phyloP scores from a whole-genome alignment of 768 basidiomycete genomes.

The Strobilomyces echinocephalus region DNA sequence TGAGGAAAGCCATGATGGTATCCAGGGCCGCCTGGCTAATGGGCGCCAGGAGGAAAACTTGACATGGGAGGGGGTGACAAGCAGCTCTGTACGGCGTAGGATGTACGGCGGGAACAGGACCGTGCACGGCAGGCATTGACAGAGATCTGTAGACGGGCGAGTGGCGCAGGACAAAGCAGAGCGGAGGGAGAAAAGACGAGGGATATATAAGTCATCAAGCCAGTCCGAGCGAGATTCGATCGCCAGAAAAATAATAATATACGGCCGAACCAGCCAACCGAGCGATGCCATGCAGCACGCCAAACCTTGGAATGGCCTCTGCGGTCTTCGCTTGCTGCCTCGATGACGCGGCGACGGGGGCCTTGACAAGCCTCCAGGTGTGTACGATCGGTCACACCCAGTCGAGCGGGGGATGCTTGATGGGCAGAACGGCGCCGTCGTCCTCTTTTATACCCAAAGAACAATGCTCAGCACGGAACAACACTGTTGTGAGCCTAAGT shows the following conservation, averaged over 20 bases:
- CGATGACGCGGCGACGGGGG: slow-evolving; percentile 30
- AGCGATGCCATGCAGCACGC: slow-evolving; percentile 17
- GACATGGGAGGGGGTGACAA: slow-evolving; percentile 43
- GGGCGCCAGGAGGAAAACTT: slow-evolving; percentile 35
- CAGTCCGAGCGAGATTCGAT: slow-evolving; percentile 1
- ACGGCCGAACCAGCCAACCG: slow-evolving; percentile 22
- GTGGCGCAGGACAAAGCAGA: slow-evolving; percentile 15
- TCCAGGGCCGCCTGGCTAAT: slow-evolving; percentile 39
- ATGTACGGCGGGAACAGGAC: slow-evolving; percentile 24
- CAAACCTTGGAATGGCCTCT: slow-evolving; percentile 20
- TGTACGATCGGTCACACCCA: slow-evolving; percentile 18
- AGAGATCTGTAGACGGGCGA: not conserved
- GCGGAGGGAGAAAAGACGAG: not conserved
- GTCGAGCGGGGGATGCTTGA: slow-evolving; percentile 1
- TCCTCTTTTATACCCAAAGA: slow-evolving; percentile 19
- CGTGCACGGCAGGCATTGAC: slow-evolving; percentile 32
- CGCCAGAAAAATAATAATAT: not conserved
- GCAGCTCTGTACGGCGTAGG: slow-evolving; percentile 27
- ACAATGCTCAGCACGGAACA: slow-evolving; percentile 4
- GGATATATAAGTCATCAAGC: slow-evolving; percentile 24
- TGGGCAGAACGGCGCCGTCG: not conserved
- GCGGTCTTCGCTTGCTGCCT: slow-evolving; percentile 30
- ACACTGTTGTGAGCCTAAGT: not conserved
- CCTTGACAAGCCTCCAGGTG: slow-evolving; percentile 19
- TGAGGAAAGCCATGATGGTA: slow-evolving; percentile 72